A percentile compares a stretch with the other conserved stretches of the same genome.
phyloP scores from a whole-genome alignment of 306 rosid species.

The Psophocarpus tetragonolobus region DNA sequence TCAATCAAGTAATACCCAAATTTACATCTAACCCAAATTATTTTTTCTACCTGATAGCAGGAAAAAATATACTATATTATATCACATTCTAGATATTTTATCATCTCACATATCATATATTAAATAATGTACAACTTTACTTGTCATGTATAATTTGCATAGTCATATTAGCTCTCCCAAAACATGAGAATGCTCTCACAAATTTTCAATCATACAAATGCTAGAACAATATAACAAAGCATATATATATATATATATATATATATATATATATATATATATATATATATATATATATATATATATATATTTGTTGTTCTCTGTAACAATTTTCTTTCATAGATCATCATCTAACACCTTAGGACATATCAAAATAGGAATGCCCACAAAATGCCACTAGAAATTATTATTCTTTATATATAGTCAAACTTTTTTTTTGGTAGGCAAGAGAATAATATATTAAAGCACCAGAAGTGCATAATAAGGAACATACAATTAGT shows the following conservation, averaged over 20 bases:
- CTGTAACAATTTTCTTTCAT: conserved; percentile 19
- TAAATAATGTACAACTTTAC: background rate
- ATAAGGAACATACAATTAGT: too few species aligned
- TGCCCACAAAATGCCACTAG: background rate
- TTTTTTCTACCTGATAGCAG: background rate
- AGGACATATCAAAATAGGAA: background rate
- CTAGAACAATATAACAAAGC: background rate
- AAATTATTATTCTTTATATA: conserved; percentile 17
- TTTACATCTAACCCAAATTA: too few species aligned
- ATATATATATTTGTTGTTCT: too few species aligned
- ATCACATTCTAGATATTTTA: background rate
- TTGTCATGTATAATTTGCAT: conserved; percentile 28
- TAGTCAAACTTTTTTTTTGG: too few species aligned
- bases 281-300: too few species aligned
- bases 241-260: background rate
- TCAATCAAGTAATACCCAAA: too few species aligned
- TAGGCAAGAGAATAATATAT: too few species aligned
- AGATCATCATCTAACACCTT: conserved; percentile 15
- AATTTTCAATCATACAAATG: background rate
- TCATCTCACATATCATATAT: background rate
- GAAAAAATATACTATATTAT: background rate
- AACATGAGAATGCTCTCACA: too few species aligned
- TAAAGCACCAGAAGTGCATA: too few species aligned
- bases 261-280: too few species aligned
- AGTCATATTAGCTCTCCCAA: too few species aligned